Evolutionary conservation across 2,329 filamentous ascomycete species (phyloP), one percentile per base, ranked within the genome.

Genomic region (Cladophialophora yegresii): DNA sequence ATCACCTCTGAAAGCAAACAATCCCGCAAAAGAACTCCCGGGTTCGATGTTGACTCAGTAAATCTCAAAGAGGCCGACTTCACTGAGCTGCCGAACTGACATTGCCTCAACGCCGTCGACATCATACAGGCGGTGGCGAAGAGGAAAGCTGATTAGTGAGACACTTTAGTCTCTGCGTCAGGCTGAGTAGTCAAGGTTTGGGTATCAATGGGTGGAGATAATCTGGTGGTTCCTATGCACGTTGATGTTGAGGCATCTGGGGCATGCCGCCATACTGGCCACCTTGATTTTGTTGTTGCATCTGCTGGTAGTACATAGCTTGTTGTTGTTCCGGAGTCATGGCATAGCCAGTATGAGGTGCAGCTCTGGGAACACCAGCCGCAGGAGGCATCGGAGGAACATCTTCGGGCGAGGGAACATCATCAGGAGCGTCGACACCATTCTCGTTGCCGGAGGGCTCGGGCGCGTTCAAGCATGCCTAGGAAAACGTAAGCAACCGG

Each of bases 391-490:
- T 84, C 72, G 92, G 90, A 73, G 85, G 86, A 66, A 92, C 88
- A 77, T 98, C 95, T 78, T 98, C 95, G 60, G 93, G 93, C 1
- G 93, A 96, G 71, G 97, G 92, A 73, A 92, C 89, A 69, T 89
- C 86, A 71, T 90, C 89, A 68, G 83, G 79, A 69, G 89, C 89
- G 69, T 93, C 89, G 67, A 91, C 89, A 58, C 90, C 90, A 72
- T 92, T 92, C 75, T 96, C 91, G 73, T 87, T 88, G 74, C 90
- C 90, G 36, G 87, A 85, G 26, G 93, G 93, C 78, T 99, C 95
- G 49, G 95, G 95, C 22, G 95, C 95, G 77, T 99, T 99, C 67
- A 99, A 81, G 76, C 95, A 99, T 58, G 95, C 93, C 93, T 98
- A 32, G 61, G n/a, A 20, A n/a, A 36, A 26, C 20, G 72, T 76